phyloP scores from a whole-genome alignment of 768 basidiomycete species.

The Suillus sp. region DNA sequence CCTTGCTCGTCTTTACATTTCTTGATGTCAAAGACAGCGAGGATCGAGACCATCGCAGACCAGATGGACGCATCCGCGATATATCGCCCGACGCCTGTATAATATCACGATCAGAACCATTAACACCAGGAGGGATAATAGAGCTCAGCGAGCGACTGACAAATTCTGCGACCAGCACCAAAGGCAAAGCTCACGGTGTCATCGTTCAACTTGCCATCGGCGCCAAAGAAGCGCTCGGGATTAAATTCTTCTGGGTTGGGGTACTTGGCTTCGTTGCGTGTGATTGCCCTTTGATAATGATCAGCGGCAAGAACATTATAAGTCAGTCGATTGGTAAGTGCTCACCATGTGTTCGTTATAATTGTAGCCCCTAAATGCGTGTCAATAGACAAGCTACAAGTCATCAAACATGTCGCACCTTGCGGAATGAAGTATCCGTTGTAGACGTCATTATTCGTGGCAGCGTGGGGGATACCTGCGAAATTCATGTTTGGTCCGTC shows the following conservation, averaged over 20 bases:
- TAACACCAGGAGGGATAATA: not conserved
- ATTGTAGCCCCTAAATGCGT: slow-evolving; percentile 28
- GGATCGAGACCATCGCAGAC: slow-evolving; percentile 35
- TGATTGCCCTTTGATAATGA: slow-evolving; percentile 30
- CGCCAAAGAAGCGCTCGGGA: slow-evolving; percentile 38
- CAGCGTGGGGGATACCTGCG: slow-evolving; percentile 35
- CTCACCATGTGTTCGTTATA: slow-evolving; percentile 32
- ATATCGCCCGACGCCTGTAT: slow-evolving; percentile 42
- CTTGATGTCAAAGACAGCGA: slow-evolving; percentile 38
- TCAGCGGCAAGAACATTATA: not conserved
- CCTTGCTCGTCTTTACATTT: slow-evolving; percentile 31
- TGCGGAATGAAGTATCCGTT: slow-evolving; percentile 56
- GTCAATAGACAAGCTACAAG: not conserved
- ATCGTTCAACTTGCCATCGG: slow-evolving; percentile 24
- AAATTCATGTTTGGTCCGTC: not conserved
- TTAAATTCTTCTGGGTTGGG: slow-evolving; percentile 35
- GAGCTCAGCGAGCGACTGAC: slow-evolving; percentile 5
- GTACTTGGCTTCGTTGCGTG: slow-evolving; percentile 38
- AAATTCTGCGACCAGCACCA: slow-evolving; percentile 41
- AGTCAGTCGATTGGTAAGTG: not conserved
- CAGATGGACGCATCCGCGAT: slow-evolving; percentile 45
- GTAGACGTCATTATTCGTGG: slow-evolving; percentile 44
- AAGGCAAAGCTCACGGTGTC: slow-evolving; percentile 35
- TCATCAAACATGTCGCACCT: slow-evolving; percentile 32
- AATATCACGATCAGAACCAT: not conserved